Evolutionary conservation across 257 asterid genomes (phyloP).

Genomic region (Cynanchum wilfordii): DNA sequence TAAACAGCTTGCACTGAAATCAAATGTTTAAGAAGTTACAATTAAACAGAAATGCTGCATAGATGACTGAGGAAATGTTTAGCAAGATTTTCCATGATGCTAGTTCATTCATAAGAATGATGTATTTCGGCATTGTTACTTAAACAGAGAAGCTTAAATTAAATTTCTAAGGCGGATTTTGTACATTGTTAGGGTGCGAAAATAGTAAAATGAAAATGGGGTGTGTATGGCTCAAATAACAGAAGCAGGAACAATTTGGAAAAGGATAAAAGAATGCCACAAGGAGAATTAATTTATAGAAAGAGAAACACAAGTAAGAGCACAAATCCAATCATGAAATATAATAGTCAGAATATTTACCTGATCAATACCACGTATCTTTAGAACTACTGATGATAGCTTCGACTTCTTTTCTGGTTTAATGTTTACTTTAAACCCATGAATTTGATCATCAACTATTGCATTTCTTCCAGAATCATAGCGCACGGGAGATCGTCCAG

Average conservation of each 20-base stretch:
- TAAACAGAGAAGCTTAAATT: too few relatives aligned
- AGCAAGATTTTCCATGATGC: background rate
- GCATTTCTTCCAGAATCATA: slow-evolving; percentile 70
- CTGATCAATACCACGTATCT: slow-evolving; percentile 99
- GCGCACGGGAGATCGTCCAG: slow-evolving; percentile 86
- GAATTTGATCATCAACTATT: slow-evolving; percentile 69
- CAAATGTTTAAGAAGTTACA: background rate
- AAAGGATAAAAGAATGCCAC: background rate
- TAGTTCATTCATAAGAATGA: background rate
- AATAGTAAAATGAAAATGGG: background rate
- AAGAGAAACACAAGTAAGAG: background rate
- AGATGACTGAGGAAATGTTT: background rate
- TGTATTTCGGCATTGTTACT: background rate
- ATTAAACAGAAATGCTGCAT: background rate
- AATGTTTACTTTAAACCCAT: slow-evolving; percentile 84
- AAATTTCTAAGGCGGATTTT: background rate
- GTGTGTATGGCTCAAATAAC: background rate
- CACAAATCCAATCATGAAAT: slow-evolving; percentile 10
- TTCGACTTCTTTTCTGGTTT: slow-evolving; percentile 93
- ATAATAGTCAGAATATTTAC: slow-evolving; percentile 34
- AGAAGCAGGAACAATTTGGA: background rate
- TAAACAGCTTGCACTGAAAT: slow-evolving; percentile 5
- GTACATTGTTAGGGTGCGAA: background rate
- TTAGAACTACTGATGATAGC: slow-evolving; percentile 89
- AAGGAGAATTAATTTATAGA: background rate